Conservation (phyloP, 1,139 yeast species). For the Nadsonia starkeyi-henricii region DNA sequence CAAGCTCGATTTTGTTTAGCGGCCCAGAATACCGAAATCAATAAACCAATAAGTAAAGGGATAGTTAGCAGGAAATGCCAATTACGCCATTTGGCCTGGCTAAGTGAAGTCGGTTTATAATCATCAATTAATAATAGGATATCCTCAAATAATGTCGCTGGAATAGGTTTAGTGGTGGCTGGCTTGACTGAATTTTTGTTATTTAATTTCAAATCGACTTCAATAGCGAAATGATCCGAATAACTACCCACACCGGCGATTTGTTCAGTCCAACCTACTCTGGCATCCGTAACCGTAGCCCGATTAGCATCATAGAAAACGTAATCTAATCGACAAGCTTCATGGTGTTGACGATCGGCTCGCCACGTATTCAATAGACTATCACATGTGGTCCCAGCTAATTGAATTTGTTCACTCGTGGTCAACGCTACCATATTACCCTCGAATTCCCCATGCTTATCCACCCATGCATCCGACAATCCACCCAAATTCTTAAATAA, state of each 20-base stretch:
- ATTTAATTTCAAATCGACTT: constrained; percentile 31
- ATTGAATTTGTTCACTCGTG: constrained; percentile 52
- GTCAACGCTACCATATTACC: constrained; percentile 32
- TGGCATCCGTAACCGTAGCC: constrained; percentile 42
- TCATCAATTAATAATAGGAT: constrained; percentile 39
- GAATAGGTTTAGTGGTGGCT: constrained; percentile 6
- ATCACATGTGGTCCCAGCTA: constrained; percentile 85
- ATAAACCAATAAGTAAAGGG: constrained; percentile 34
- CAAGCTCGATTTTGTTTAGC: constrained; percentile 32
- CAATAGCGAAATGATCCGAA: constrained; percentile 89
- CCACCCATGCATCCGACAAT: constrained; percentile 74
- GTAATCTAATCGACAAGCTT: constrained; percentile 86
- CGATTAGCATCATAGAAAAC: constrained; percentile 54
- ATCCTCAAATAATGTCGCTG: constrained; percentile 35
- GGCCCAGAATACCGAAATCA: constrained; percentile 49
- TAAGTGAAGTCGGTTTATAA: constrained; percentile 41
- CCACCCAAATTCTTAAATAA: constrained; percentile 59
- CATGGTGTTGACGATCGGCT: constrained; percentile 39
- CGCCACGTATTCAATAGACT: constrained; percentile 83
- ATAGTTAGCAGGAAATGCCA: constrained; percentile 50
- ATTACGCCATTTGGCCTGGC: constrained; percentile 54
- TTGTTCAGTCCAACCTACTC: constrained; percentile 58
- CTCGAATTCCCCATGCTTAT: constrained; percentile 36
- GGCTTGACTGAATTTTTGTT: constrained; percentile 2
- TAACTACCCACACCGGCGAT: constrained; percentile 53